Evolutionary conservation across 1,284 basidiomycete genomes (phyloP).

Genomic region (Crepidotus sp.): DNA sequence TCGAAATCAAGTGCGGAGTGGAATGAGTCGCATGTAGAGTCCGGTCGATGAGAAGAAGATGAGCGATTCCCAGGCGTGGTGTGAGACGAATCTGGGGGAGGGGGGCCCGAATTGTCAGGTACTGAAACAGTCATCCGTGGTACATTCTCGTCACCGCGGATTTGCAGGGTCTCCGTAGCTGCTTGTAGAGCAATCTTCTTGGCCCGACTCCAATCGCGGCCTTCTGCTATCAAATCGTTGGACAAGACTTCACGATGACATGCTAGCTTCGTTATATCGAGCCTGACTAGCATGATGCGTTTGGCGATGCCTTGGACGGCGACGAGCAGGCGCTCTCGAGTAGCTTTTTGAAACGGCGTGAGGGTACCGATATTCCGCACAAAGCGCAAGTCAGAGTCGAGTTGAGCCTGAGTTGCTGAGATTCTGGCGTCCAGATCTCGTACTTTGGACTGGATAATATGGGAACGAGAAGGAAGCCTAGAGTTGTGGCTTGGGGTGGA

Average conservation of each 20-base stretch:
- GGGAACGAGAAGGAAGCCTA: slow-evolving; percentile 42
- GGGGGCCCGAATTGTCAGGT: slow-evolving; percentile 26
- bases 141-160: slow-evolving; percentile 26
- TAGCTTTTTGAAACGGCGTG: slow-evolving; percentile 79
- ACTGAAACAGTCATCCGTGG: slow-evolving; percentile 39
- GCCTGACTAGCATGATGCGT: slow-evolving; percentile 56
- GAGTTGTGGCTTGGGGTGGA: slow-evolving; percentile 20
- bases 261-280: slow-evolving; percentile 65
- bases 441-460: slow-evolving; percentile 56
- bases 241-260: slow-evolving; percentile 72
- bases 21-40: slow-evolving; percentile 52
- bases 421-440: slow-evolving; percentile 56
- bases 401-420: slow-evolving; percentile 44
- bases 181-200: slow-evolving; percentile 63
- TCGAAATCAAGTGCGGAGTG: slow-evolving; percentile 56
- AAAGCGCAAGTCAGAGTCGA: slow-evolving; percentile 66
- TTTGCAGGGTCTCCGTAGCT: slow-evolving; percentile 59
- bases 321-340: slow-evolving; percentile 64
- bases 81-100: slow-evolving; percentile 13
- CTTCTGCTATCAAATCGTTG: slow-evolving; percentile 67
- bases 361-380: slow-evolving; percentile 79
- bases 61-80: slow-evolving; percentile 15
- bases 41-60: slow-evolving; percentile 29
- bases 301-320: slow-evolving; percentile 60
- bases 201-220: slow-evolving; percentile 58